Evolutionary conservation across 352 stramenopile species (phyloP), one percentile per base, ranked within the genome.

Genomic region (Globisporangium cylindrosporum): DNA sequence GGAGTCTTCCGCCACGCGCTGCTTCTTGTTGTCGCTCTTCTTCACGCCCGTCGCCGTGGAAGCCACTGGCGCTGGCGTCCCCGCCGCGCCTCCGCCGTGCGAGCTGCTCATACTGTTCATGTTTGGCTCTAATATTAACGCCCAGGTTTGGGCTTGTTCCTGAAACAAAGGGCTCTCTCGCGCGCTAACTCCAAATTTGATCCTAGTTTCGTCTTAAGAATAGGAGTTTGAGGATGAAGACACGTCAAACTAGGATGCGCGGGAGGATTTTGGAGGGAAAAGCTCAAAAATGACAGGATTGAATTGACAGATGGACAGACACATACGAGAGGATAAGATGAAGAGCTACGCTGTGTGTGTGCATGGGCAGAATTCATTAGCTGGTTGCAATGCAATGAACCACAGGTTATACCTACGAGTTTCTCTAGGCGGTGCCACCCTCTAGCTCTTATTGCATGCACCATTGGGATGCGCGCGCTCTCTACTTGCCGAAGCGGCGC

Each of bases 401-500:
- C 14, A 18, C 55, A 25, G 7, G 10, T 18, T 6, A 20, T 64
- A 4, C 7, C 38, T 56, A 24, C 8, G 7, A 38, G 32, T 38
- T 12, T 38, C 32, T 38, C 32, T 38, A 38, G 8, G 32, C 32
- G 32, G 8, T 38, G 8, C 8, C 32, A 38, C 7, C 8, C 32
- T 38, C 32, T 38, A 38, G 32, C 32, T 38, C 29, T 32, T 32
- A 32, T 7, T 32, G 51, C 14, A n/a, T 34, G 51, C 22, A 20
- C 3, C 12, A 58, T 15, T 62, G 53, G 25, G 5, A 10, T 15
- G 14, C 34, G 24, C 18, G 10, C 20, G 1, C 18, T n/a, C n/a
- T 48, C 4, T 82, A 97, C 75, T 96, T 97, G 70, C 90, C 90
- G 70, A 96, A 98, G 70, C 92, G 90, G 60, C 92, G 87, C 66